phyloP scores from a whole-genome alignment of 164 flowering plant genomes.

The Aristolochia californica region DNA sequence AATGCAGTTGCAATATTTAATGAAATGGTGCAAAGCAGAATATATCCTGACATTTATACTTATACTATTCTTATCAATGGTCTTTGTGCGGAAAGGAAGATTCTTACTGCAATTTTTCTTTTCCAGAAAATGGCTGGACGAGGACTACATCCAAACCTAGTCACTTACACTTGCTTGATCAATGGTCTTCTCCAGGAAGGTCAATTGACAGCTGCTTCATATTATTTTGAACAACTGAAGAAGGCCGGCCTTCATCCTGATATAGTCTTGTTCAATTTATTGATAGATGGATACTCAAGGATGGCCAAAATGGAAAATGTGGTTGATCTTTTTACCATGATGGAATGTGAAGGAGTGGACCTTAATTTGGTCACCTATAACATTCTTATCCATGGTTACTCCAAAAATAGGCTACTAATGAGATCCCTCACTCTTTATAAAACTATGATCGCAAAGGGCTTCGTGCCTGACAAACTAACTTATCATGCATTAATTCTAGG shows the following conservation, averaged over 20 bases:
- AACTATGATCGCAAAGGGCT: constrained; percentile 26
- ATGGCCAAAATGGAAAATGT: constrained; percentile 35
- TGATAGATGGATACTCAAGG: constrained; percentile 54
- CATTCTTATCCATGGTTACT: constrained; percentile 60
- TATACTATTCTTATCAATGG: constrained; percentile 49
- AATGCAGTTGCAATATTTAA: constrained; percentile 37
- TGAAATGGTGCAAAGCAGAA: constrained; percentile 42
- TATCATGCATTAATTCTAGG: constrained; percentile 58
- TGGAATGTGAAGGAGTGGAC: constrained; percentile 20
- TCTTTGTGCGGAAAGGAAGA: constrained; percentile 43
- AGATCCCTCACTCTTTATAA: constrained; percentile 32
- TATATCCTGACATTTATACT: constrained; percentile 57
- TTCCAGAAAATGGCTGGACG: constrained; percentile 23
- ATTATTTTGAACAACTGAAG: constrained; percentile 45
- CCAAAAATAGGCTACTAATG: constrained; percentile 26
- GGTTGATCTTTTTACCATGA: constrained; percentile 17
- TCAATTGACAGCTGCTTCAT: constrained; percentile 45
- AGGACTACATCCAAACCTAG: constrained; percentile 26
- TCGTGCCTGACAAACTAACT: constrained; percentile 49
- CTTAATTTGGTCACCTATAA: constrained; percentile 61
- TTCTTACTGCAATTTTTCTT: constrained; percentile 47
- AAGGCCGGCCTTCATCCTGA: constrained; percentile 37
- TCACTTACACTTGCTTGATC: constrained; percentile 46
- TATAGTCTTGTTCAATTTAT: constrained; percentile 30
- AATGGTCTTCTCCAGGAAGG: constrained; percentile 56